Conservation (phyloP, 768 basidiomycete species). For the Russula foetens region DNA sequence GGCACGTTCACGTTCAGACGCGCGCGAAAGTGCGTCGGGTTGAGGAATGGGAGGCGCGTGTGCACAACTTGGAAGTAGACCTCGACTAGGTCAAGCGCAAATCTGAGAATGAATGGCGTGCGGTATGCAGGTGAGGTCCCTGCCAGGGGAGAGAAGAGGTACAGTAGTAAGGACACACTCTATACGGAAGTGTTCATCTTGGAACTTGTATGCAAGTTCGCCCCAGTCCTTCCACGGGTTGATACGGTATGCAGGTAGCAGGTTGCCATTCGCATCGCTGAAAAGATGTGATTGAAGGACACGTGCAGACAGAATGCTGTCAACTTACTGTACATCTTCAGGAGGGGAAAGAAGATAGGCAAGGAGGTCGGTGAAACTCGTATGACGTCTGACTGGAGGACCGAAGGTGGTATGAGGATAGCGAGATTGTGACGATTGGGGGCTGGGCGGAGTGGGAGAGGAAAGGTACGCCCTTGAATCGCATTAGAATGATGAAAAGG, state of each 20-base stretch:
- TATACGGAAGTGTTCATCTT: constrained; percentile 63
- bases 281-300: background rate
- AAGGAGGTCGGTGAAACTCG: constrained; percentile 59
- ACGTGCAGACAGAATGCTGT: background rate
- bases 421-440: constrained; percentile 24
- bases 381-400: constrained; percentile 41
- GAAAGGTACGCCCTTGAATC: constrained; percentile 9
- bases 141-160: constrained; percentile 5
- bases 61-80: constrained; percentile 93
- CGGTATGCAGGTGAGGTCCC: constrained; percentile 9
- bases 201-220: constrained; percentile 60
- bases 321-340: constrained; percentile 36
- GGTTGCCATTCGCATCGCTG: constrained; percentile 5
- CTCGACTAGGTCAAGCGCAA: constrained; percentile 88
- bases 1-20: constrained; percentile 36
- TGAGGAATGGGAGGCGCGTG: constrained; percentile 79
- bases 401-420: constrained; percentile 28
- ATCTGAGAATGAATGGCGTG: constrained; percentile 40
- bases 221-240: constrained; percentile 63
- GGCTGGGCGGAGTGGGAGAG: constrained; percentile 25
- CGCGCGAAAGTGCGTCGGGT: constrained; percentile 71
- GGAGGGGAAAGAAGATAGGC: constrained; percentile 71
- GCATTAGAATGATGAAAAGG: background rate
- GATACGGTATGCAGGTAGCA: constrained; percentile 14
- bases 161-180: constrained; percentile 56